Evolutionary conservation across 2,329 filamentous ascomycete genomes (phyloP).

Genomic region (Periconia sp.): DNA sequence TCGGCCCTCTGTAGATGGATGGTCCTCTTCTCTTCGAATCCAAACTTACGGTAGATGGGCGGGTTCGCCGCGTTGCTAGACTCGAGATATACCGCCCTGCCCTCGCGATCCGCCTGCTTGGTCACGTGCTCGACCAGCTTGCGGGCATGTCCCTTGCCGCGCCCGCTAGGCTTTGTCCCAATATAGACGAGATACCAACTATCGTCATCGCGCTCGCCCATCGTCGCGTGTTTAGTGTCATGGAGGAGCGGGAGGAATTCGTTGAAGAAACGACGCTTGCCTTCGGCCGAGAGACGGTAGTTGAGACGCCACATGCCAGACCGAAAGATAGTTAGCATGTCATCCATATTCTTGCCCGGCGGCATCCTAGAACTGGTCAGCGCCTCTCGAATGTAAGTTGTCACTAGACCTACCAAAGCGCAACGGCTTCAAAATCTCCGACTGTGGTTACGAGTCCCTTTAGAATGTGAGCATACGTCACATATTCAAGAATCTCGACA

Average conservation of each 20-base stretch:
- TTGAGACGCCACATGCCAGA: constrained; percentile 79
- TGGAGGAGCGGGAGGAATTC: constrained; percentile 79
- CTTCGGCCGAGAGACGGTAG: constrained; percentile 76
- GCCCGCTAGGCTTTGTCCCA: constrained; percentile 73
- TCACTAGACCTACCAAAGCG: constrained; percentile 75
- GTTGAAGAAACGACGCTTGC: constrained; percentile 74
- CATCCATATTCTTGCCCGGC: constrained; percentile 75
- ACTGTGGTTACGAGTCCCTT: constrained; percentile 76
- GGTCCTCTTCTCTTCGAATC: constrained; percentile 70
- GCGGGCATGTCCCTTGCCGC: constrained; percentile 74
- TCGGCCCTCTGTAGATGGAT: constrained; percentile 67
- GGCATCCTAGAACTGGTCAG: constrained; percentile 65
- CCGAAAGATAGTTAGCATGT: constrained; percentile 72
- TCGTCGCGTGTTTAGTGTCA: constrained; percentile 71
- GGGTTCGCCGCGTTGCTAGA: constrained; percentile 73
- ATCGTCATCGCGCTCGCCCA: constrained; percentile 70
- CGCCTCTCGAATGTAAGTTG: no score
- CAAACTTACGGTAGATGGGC: constrained; percentile 75
- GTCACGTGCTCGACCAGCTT: constrained; percentile 75
- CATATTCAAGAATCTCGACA: constrained; percentile 77
- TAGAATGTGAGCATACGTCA: constrained; percentile 76
- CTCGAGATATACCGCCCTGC: constrained; percentile 76
- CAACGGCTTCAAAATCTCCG: constrained; percentile 79
- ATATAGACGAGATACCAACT: constrained; percentile 86
- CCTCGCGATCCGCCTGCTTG: constrained; percentile 68